Evolutionary conservation across 1,284 basidiomycete species (phyloP).

Genomic region (Malassezia obtusa): DNA sequence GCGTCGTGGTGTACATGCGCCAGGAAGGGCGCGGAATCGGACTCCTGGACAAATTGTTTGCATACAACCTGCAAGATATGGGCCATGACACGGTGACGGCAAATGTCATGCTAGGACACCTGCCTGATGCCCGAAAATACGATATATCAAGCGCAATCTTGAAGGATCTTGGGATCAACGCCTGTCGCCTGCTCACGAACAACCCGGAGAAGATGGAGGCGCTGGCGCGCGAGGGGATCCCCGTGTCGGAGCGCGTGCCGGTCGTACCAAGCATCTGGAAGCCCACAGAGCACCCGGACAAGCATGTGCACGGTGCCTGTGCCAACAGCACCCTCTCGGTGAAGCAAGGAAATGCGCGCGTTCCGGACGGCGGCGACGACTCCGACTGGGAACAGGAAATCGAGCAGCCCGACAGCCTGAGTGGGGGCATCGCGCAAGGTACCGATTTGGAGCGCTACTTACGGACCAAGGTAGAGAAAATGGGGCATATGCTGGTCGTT

Average conservation of each 20-base stretch:
- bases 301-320: not conserved
- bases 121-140: slow-evolving; percentile 87
- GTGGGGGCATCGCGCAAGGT: slow-evolving; percentile 54
- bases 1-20: slow-evolving; percentile 90
- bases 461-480: slow-evolving; percentile 83
- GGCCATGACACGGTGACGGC: slow-evolving; percentile 97
- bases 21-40: slow-evolving; percentile 99
- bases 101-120: slow-evolving; percentile 86
- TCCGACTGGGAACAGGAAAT: slow-evolving; percentile 16
- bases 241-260: slow-evolving; percentile 70
- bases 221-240: slow-evolving; percentile 70
- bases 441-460: slow-evolving; percentile 90
- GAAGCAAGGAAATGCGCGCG: not conserved
- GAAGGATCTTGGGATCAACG: slow-evolving; percentile 70
- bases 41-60: slow-evolving; percentile 84
- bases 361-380: not conserved
- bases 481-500: slow-evolving; percentile 84
- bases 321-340: not conserved
- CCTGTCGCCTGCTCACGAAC: slow-evolving; percentile 72
- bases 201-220: slow-evolving; percentile 95
- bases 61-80: slow-evolving; percentile 95
- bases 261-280: slow-evolving; percentile 93
- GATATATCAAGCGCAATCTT: slow-evolving; percentile 82
- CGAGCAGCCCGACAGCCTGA: slow-evolving; percentile 57
- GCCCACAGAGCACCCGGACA: not conserved